Base-by-base conservation (phyloP, 148 eudicot genomes). In the Fagopyrum homotropicum region DNA sequence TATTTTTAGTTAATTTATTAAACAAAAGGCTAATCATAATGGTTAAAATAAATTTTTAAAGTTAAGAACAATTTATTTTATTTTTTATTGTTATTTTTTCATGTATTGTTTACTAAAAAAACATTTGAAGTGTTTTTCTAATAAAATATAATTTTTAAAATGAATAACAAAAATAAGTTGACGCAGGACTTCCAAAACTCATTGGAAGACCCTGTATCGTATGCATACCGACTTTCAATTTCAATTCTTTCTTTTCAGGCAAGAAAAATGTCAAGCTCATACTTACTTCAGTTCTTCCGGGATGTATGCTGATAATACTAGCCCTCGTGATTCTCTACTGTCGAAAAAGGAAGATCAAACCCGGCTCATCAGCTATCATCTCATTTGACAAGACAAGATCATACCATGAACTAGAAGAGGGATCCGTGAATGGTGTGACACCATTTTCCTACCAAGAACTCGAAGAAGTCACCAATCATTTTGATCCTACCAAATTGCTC, bases 381-480 rank as follows among this genome's bases (percentile, higher is more conserved):
- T 78, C 86, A 60, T 75, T 60, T 6, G 70, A 59, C 35, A 63
- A 76, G 50, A 64, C 80, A 19, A 72, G 56, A 54, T 26, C 83
- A 68, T 76, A 82, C 46, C 73, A 79, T 16, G 85, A 81, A 81
- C 73, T 81, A 19, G 85, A 81, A 81, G 73, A 46, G 16, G 79
- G 79, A 9, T 61, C 77, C 57, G 29, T 45, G 75, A 80, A 72
- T 73, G 86, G 86, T 7, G 78, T 82, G 19, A 72, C 85, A 57
- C 45, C 87, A 45, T 89, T 85, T 76, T 78, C 86, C 78, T 84
- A 84, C 77, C 54, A 30, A 16, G 90, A 89, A 72, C 89, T 87
- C 7, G 73, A 79, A 75, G 81, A 78, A 66, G 83, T 87, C 77
- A 87, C 93, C 1, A 45, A 75, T 22, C 76, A 76, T 43, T 89